These are phyloP conservation scores for Bryoglossum gracile DNA, from an alignment of 495 filamentous ascomycete genomes.

Conservation along the genomic window DNA sequence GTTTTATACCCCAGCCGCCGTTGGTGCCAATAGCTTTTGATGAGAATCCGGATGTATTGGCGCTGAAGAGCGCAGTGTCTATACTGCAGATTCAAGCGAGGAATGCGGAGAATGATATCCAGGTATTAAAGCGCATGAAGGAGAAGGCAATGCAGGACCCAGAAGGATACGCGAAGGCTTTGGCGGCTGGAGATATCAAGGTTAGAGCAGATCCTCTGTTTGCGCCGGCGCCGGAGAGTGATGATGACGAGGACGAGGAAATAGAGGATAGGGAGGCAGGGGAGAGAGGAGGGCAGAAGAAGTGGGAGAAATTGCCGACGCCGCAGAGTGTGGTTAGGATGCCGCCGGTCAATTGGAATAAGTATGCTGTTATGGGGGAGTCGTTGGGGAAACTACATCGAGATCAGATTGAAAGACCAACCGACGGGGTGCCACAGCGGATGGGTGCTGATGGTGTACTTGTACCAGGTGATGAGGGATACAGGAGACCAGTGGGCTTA, in stretches of 20 bases:
- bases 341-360: slow-evolving; percentile 84
- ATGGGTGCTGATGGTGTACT: slow-evolving; percentile 29
- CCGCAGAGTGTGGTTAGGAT: slow-evolving; percentile 79
- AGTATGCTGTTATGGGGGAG: slow-evolving; percentile 78
- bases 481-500: slow-evolving; percentile 40
- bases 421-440: slow-evolving; percentile 42
- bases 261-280: slow-evolving; percentile 16
- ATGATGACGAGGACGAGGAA: slow-evolving; percentile 33
- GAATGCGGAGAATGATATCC: slow-evolving; percentile 65
- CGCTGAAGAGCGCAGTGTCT: slow-evolving; percentile 69
- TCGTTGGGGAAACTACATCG: slow-evolving; percentile 75
- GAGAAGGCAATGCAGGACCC: slow-evolving; percentile 59
- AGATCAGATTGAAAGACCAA: slow-evolving; percentile 62
- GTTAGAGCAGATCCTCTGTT: slow-evolving; percentile 21
- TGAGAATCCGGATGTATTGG: slow-evolving; percentile 76
- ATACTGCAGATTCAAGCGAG: slow-evolving; percentile 77
- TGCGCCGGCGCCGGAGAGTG: slow-evolving; percentile 27
- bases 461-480: slow-evolving; percentile 26
- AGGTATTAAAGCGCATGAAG: slow-evolving; percentile 54
- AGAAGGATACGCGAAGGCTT: slow-evolving; percentile 54
- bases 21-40: slow-evolving; percentile 65
- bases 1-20: slow-evolving; percentile 40
- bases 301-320: slow-evolving; percentile 50
- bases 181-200: slow-evolving; percentile 48
- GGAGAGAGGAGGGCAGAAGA: slow-evolving; percentile 25